These are phyloP conservation scores for Ceratobasidium theobromae DNA, from an alignment of 1,284 basidiomycete genomes.

Conservation along the genomic window DNA sequence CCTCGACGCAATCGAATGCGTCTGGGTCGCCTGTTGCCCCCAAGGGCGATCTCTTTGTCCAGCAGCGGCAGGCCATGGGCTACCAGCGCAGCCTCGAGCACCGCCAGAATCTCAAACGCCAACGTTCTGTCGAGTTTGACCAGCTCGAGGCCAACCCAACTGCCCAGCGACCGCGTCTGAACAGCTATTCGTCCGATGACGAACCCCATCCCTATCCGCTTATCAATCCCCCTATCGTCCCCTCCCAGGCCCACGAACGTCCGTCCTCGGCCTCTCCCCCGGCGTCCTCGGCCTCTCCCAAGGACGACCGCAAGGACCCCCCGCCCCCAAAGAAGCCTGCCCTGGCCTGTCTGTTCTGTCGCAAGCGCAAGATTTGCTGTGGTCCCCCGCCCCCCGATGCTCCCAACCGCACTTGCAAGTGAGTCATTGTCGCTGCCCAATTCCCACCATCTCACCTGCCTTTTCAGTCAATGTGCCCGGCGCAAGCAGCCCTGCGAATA, in stretches of 20 bases:
- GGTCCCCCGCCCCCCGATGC: conserved; percentile 31
- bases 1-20: too few relatives aligned
- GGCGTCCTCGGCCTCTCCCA: not conserved
- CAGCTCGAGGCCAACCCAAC: not conserved
- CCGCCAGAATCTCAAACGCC: not conserved
- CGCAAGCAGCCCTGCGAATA: conserved; percentile 61
- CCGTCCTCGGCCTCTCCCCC: not conserved
- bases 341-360: conserved; percentile 34
- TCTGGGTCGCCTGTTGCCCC: not conserved
- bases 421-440: not conserved
- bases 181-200: not conserved
- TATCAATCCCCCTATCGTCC: conserved; percentile 1
- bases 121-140: not conserved
- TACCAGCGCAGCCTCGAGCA: not conserved
- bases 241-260: conserved; percentile 23
- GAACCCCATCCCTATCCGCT: not conserved
- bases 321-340: conserved; percentile 34
- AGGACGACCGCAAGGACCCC: not conserved
- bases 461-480: conserved; percentile 60
- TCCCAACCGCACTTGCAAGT: conserved; percentile 34
- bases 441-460: not conserved
- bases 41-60: not conserved
- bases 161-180: not conserved
- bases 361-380: conserved; percentile 35
- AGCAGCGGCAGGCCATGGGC: not conserved